These are phyloP conservation scores for Flaveria trinervia DNA, from an alignment of 129 eudicot genomes.

Conservation along the genomic window DNA sequence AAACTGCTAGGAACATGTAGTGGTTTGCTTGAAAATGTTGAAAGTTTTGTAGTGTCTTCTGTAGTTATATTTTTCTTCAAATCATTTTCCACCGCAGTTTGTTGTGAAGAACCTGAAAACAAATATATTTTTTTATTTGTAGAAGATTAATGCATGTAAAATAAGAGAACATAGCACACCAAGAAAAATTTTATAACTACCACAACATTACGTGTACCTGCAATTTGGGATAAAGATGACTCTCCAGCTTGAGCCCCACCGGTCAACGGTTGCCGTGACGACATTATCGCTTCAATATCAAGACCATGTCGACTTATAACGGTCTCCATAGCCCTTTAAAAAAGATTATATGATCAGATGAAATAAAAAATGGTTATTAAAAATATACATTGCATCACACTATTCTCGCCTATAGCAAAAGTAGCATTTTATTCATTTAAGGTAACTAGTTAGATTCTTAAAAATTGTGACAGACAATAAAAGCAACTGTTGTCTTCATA, in stretches of 20 bases:
- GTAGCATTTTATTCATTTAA: not conserved
- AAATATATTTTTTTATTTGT: conserved; percentile 26
- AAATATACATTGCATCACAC: conserved; percentile 1
- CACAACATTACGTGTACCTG: conserved; percentile 45
- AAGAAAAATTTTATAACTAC: not conserved
- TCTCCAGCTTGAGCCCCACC: conserved; percentile 73
- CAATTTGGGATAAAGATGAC: conserved; percentile 61
- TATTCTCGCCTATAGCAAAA: conserved; percentile 20
- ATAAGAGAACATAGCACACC: not conserved
- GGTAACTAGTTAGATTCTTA: conserved; percentile 6
- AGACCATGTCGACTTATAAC: conserved; percentile 86
- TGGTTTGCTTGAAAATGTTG: conserved; percentile 55
- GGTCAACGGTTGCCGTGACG: conserved; percentile 67
- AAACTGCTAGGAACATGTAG: conserved; percentile 52
- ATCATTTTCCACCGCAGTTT: conserved; percentile 49
- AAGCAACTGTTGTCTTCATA: conserved; percentile 4
- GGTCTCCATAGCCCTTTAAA: conserved; percentile 97
- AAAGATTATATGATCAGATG: not conserved
- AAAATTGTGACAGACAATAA: not conserved
- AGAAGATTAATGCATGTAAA: conserved; percentile 13
- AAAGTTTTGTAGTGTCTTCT: conserved; percentile 50
- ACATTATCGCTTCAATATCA: conserved; percentile 80
- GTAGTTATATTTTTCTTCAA: conserved; percentile 44
- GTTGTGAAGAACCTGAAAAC: conserved; percentile 72
- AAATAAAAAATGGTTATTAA: not conserved